Evolutionary conservation across 495 filamentous ascomycete genomes (phyloP).

Genomic region (Tetracladium setigerum): DNA sequence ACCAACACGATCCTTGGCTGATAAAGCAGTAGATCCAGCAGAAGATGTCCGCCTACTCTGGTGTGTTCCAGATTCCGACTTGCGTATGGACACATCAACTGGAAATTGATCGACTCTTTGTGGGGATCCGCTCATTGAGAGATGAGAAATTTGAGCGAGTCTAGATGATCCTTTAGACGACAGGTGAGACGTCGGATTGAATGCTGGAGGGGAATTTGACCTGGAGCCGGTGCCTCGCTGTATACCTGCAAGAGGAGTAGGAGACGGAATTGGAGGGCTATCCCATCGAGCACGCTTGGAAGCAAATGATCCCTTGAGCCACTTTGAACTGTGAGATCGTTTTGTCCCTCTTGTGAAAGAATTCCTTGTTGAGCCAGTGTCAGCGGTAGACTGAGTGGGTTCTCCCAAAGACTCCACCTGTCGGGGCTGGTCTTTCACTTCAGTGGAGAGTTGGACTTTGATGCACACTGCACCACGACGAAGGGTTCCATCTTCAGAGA

Average conservation of each 20-base stretch:
- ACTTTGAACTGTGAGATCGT: conserved; percentile 6
- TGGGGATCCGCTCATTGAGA: too few species aligned
- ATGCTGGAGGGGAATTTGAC: too few species aligned
- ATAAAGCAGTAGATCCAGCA: too few species aligned
- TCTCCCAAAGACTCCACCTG: neutral
- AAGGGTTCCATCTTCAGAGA: neutral
- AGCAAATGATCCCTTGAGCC: conserved; percentile 20
- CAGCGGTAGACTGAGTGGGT: neutral
- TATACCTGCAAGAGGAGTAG: conserved; percentile 9
- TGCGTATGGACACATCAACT: too few species aligned
- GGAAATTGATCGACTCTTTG: too few species aligned
- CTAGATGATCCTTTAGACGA: too few species aligned
- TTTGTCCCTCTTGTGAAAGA: conserved; percentile 8
- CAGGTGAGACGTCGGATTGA: too few species aligned
- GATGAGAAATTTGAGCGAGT: too few species aligned
- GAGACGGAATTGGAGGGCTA: conserved; percentile 5
- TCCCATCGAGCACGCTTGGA: conserved; percentile 20
- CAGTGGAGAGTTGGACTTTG: neutral
- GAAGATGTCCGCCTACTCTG: too few species aligned
- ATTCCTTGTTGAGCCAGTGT: neutral
- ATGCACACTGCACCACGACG: neutral
- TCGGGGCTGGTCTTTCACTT: neutral
- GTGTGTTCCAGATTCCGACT: too few species aligned
- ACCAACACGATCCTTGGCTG: too few species aligned
- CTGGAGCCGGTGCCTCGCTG: neutral